phyloP scores from a whole-genome alignment of 1,284 basidiomycete genomes.

The Pseudozyma pruni region DNA sequence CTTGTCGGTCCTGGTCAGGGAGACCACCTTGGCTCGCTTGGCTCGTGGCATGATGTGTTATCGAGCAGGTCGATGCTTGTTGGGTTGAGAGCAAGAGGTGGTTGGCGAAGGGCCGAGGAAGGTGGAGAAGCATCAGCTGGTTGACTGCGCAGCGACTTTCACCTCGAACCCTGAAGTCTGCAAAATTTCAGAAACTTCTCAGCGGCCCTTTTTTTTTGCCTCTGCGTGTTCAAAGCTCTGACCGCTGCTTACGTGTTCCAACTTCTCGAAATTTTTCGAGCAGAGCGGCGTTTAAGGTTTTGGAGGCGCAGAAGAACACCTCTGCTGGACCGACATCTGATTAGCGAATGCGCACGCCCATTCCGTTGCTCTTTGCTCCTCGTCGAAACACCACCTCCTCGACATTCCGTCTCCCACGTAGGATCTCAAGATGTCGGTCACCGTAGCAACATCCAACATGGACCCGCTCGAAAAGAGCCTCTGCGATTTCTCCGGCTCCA shows the following conservation, averaged over 20 bases:
- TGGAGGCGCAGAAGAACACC: neutral
- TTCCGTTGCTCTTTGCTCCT: too few species aligned
- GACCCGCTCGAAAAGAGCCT: conserved; percentile 53
- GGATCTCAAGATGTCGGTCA: conserved; percentile 25
- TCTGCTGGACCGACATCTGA: conserved; percentile 12
- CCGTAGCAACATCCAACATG: conserved; percentile 35
- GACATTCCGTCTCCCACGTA: too few species aligned
- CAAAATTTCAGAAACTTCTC: conserved; percentile 41
- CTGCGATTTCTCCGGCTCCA: conserved; percentile 72
- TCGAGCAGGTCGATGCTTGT: too few species aligned
- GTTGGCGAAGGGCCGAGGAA: conserved; percentile 1
- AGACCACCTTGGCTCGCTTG: conserved; percentile 70
- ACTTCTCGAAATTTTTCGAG: conserved; percentile 4
- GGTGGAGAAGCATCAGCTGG: conserved; percentile 21
- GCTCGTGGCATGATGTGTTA: conserved; percentile 64
- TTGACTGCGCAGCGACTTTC: neutral
- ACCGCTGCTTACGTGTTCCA: conserved; percentile 30
- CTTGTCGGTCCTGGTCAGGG: conserved; percentile 72
- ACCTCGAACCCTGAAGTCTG: conserved; percentile 6
- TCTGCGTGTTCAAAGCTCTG: conserved; percentile 19
- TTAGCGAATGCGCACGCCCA: too few species aligned
- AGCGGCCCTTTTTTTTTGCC: conserved; percentile 26
- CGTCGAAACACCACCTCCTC: neutral
- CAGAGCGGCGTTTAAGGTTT: conserved; percentile 20
- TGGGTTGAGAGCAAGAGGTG: neutral